Conservation (phyloP, 345 rosid genomes). For the Ailanthus altissimus region DNA sequence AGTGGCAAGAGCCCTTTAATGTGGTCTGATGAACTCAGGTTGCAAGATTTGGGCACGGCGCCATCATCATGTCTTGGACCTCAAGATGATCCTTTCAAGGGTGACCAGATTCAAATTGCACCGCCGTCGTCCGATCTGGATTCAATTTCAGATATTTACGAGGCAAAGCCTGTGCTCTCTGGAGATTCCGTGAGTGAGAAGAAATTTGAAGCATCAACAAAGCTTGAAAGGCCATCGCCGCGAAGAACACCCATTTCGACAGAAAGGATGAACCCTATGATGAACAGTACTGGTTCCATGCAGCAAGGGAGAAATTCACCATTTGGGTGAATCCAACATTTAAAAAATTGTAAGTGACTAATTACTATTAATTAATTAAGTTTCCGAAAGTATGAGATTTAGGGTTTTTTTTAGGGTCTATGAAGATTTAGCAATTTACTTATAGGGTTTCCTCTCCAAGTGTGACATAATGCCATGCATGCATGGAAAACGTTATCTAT, state of each 20-base stretch:
- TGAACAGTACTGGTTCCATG: slow-evolving; percentile 39
- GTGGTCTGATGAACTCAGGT: slow-evolving; percentile 79
- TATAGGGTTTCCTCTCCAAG: slow-evolving; percentile 20
- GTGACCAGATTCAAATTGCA: slow-evolving; percentile 50
- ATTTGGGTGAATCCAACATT: slow-evolving; percentile 42
- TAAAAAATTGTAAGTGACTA: slow-evolving; percentile 15
- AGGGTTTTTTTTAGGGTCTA: slow-evolving; percentile 31
- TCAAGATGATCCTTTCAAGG: slow-evolving; percentile 44
- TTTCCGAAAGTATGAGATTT: slow-evolving; percentile 16
- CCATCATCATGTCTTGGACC: slow-evolving; percentile 36
- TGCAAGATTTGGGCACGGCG: slow-evolving; percentile 49
- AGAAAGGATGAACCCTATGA: slow-evolving; percentile 57
- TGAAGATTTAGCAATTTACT: slow-evolving; percentile 25
- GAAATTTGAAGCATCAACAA: slow-evolving; percentile 45
- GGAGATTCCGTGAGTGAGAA: slow-evolving; percentile 53
- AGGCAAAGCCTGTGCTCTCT: slow-evolving; percentile 60
- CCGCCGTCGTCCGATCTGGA: slow-evolving; percentile 56
- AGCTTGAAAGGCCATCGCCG: slow-evolving; percentile 70
- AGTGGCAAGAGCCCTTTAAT: slow-evolving; percentile 71
- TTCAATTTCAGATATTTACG: slow-evolving; percentile 72
- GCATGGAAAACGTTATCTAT: slow-evolving; percentile 21
- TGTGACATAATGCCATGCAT: slow-evolving; percentile 35
- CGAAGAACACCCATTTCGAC: slow-evolving; percentile 53
- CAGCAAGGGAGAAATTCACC: slow-evolving; percentile 65
- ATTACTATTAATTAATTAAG: slow-evolving; percentile 19